phyloP scores from a whole-genome alignment of 2,329 filamentous ascomycete species.

The Tolypocladium ophioglossoides region DNA sequence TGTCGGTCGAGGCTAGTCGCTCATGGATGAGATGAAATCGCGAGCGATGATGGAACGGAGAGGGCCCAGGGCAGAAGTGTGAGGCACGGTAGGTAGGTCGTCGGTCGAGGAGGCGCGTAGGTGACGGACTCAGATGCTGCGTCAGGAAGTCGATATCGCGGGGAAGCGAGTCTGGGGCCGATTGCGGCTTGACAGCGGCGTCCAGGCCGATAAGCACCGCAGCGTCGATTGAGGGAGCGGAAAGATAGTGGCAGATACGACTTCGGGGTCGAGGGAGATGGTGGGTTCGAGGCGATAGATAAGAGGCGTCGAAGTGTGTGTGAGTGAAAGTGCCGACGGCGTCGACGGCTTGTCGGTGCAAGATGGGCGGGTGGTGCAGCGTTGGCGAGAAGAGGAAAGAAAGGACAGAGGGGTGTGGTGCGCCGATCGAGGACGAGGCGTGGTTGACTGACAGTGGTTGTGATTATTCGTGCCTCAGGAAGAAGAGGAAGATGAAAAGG shows the following conservation, averaged over 20 bases:
- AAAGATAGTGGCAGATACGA: not conserved
- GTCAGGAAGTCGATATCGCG: not conserved
- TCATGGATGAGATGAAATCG: not conserved
- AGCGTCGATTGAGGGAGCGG: not conserved
- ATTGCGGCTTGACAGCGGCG: not conserved
- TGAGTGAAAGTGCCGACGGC: not conserved
- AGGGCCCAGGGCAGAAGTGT: not conserved
- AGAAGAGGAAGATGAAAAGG: not conserved
- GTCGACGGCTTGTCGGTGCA: not conserved
- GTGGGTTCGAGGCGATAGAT: not conserved
- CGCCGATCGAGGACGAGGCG: not conserved
- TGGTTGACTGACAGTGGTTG: not conserved
- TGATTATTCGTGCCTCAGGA: not conserved
- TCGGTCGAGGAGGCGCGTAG: not conserved
- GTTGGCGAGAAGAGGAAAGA: not conserved
- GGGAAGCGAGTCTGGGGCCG: not conserved
- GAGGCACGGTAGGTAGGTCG: not conserved
- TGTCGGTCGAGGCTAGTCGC: not conserved
- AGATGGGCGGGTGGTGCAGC: not conserved
- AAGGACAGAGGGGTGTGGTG: not conserved
- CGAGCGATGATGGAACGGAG: not conserved
- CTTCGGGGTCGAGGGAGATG: not conserved
- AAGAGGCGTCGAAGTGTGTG: not conserved
- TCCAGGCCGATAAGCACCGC: not conserved
- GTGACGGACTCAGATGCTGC: constrained; percentile 1